Conservation (phyloP, 805 yeast species). For the Schwanniomyces pseudopolymorphus region DNA sequence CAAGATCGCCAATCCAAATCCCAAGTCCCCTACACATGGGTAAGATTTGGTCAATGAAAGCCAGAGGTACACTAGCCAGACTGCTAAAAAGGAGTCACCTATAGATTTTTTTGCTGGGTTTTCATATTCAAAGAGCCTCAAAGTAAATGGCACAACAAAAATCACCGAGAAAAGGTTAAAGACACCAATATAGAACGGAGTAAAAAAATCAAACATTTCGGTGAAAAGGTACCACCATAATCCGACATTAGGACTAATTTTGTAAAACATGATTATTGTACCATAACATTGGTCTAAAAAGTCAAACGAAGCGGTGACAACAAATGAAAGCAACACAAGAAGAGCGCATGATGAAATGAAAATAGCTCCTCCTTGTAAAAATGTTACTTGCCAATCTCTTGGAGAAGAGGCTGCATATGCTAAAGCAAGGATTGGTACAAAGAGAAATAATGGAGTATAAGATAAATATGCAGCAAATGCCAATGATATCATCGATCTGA, state of each 20-base stretch:
- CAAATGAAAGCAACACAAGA: constrained; percentile 25
- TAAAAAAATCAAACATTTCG: constrained; percentile 89
- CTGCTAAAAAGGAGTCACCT: constrained; percentile 61
- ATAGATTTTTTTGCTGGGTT: neutral
- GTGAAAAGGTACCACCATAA: constrained; percentile 99
- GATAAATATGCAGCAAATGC: constrained; percentile 66
- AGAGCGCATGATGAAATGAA: constrained; percentile 16
- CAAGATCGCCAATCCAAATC: constrained; percentile 36
- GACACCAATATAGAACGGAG: constrained; percentile 76
- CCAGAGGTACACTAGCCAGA: constrained; percentile 41
- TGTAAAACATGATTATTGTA: constrained; percentile 56
- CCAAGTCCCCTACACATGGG: constrained; percentile 81
- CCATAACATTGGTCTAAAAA: constrained; percentile 47
- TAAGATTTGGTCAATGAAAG: constrained; percentile 73
- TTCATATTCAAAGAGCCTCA: constrained; percentile 51
- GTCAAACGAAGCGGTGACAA: constrained; percentile 23
- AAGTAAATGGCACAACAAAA: constrained; percentile 70
- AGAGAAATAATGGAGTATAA: constrained; percentile 58
- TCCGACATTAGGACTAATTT: constrained; percentile 87
- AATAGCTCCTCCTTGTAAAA: constrained; percentile 17
- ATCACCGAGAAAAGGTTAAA: constrained; percentile 74
- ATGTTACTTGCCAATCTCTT: constrained; percentile 7
- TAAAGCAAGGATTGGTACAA: constrained; percentile 54
- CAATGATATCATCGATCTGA: constrained; percentile 50
- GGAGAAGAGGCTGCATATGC: constrained; percentile 18